Conservation (phyloP, 2,329 filamentous ascomycete genomes). For the Orbilia blumenaviensis region DNA sequence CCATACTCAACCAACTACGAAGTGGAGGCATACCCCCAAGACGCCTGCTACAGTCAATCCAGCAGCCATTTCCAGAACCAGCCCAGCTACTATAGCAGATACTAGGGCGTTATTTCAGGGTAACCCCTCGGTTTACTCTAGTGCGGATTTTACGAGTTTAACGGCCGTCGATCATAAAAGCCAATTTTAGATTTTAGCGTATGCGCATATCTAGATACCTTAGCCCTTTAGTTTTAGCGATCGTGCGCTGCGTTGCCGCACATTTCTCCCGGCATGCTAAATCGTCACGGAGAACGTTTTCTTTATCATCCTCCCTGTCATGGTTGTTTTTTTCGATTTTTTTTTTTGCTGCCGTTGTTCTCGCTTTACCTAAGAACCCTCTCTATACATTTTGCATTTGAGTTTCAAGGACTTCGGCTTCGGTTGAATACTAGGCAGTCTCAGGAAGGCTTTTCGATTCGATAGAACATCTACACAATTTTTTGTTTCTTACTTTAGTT, state of each 20-base stretch:
- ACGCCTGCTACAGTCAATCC: background rate
- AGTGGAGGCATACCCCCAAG: constrained; percentile 3
- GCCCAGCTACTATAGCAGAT: constrained; percentile 6
- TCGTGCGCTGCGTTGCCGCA: background rate
- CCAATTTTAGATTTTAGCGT: constrained; percentile 12
- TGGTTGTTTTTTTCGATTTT: too few species aligned
- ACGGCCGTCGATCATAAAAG: constrained; percentile 38
- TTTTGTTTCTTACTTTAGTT: background rate
- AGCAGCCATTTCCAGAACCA: background rate
- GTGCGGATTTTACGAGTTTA: constrained; percentile 22
- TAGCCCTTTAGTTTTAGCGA: background rate
- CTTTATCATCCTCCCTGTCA: too few species aligned
- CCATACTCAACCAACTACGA: constrained; percentile 10
- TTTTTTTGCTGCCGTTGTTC: background rate
- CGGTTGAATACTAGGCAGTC: background rate
- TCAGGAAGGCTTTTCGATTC: constrained; percentile 7
- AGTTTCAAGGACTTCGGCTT: background rate
- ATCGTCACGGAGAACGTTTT: too few species aligned
- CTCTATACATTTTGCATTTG: background rate
- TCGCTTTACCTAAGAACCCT: background rate
- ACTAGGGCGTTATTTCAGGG: background rate
- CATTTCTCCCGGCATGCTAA: too few species aligned
- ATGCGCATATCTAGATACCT: too few species aligned
- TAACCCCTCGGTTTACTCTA: background rate
- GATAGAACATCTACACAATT: background rate